Conservation (phyloP, 2,329 filamentous ascomycete genomes). For the Curvularia spicifera region DNA sequence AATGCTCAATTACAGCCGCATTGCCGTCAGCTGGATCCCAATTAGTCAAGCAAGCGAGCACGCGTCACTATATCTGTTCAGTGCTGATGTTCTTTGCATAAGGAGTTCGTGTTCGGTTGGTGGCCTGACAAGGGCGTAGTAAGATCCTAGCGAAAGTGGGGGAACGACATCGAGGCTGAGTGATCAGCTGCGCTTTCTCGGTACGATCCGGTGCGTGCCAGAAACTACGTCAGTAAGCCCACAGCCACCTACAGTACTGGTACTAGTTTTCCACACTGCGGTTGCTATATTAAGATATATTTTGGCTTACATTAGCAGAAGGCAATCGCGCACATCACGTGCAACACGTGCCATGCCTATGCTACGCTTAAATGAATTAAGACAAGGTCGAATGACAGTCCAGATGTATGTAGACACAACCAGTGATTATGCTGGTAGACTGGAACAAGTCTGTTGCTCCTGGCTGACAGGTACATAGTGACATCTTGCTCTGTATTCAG, state of each 20-base stretch:
- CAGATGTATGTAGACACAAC: not conserved
- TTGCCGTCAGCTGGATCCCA: not conserved
- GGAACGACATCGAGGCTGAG: conserved; percentile 3
- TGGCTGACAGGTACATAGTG: not conserved
- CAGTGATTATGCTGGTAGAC: not conserved
- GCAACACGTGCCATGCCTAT: no score
- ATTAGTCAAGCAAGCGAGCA: conserved; percentile 4
- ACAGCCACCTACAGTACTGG: not conserved
- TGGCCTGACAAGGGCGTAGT: not conserved
- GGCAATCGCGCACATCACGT: not conserved
- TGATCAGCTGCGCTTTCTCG: not conserved
- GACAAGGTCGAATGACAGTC: not conserved
- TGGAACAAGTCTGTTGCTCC: not conserved
- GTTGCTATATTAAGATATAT: not conserved
- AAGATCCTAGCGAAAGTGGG: conserved; percentile 5
- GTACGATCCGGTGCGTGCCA: not conserved
- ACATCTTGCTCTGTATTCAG: not conserved
- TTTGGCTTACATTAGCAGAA: not conserved
- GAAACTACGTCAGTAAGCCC: not conserved
- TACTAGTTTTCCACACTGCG: not conserved
- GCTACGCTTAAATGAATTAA: no score
- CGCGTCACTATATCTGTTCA: conserved; percentile 2
- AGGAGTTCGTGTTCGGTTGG: not conserved
- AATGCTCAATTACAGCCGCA: conserved; percentile 6
- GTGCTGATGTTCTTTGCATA: conserved; percentile 3